These are phyloP conservation scores for Paraurostyla sp. DNA, from an alignment of 73 alveolate species.

Conservation along the genomic window DNA sequence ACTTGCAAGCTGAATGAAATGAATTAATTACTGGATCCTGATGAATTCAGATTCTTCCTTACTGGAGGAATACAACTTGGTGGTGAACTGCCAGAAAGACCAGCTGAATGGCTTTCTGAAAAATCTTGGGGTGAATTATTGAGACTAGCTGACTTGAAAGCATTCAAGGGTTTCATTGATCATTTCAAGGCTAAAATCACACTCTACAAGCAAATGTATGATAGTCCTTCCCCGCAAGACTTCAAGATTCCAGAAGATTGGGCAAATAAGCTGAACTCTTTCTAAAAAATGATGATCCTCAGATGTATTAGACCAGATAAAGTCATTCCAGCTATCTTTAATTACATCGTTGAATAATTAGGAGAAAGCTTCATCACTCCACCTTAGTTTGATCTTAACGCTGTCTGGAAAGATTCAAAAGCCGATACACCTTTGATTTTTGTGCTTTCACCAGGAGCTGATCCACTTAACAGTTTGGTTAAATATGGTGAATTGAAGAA, in stretches of 20 bases:
- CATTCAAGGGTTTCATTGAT: slow-evolving; percentile 91
- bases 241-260: slow-evolving; percentile 61
- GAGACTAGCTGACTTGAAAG: slow-evolving; percentile 82
- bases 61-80: slow-evolving; percentile 99
- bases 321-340: slow-evolving; percentile 92
- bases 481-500: slow-evolving; percentile 93
- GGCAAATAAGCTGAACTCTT: slow-evolving; percentile 77
- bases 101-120: slow-evolving; percentile 98
- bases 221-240: slow-evolving; percentile 73
- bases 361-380: slow-evolving; percentile 96
- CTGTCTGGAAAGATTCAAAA: slow-evolving; percentile 94
- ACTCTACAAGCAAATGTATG: slow-evolving; percentile 84
- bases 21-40: slow-evolving; percentile 83
- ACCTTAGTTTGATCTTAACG: slow-evolving; percentile 97
- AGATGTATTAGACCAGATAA: slow-evolving; percentile 98
- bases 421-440: slow-evolving; percentile 96
- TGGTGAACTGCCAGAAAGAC: slow-evolving; percentile 96
- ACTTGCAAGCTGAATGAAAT: slow-evolving; percentile 93
- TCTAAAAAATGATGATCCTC: slow-evolving; percentile 89
- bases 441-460: slow-evolving; percentile 99
- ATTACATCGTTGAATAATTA: slow-evolving; percentile 90
- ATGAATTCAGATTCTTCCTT: slow-evolving; percentile 98
- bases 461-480: slow-evolving; percentile 95
- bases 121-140: slow-evolving; percentile 95
- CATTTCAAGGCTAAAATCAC: slow-evolving; percentile 81